Percentiles rank a stretch among this genome's conserved stretches.
Evolutionary conservation across 441 rosid genomes (phyloP).

Genomic region (Arabidopsis lyrata): DNA sequence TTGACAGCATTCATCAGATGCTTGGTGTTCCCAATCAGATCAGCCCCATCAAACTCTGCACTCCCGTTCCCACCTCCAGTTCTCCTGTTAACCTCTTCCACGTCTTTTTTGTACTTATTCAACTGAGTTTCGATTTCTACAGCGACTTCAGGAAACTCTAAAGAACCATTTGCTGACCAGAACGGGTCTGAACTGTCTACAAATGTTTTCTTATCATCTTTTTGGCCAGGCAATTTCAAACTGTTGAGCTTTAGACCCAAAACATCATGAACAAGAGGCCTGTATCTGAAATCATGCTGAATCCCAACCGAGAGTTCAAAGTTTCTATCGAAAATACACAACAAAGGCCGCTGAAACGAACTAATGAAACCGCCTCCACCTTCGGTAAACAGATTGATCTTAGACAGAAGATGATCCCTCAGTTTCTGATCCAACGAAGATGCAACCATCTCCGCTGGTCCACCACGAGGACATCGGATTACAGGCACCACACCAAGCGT

Average conservation of each 20-base stretch:
- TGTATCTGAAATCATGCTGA: constrained; percentile 91
- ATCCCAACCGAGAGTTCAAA: constrained; percentile 84
- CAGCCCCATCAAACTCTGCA: constrained; percentile 68
- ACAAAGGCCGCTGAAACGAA: constrained; percentile 83
- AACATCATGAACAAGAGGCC: constrained; percentile 89
- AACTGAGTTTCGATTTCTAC: constrained; percentile 86
- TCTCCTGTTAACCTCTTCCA: constrained; percentile 83
- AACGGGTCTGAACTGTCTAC: constrained; percentile 81
- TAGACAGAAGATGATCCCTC: constrained; percentile 85
- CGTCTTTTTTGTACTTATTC: constrained; percentile 87
- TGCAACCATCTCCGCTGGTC: constrained; percentile 96
- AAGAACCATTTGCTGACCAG: constrained; percentile 80
- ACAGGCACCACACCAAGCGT: constrained; percentile 85
- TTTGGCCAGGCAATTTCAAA: constrained; percentile 79
- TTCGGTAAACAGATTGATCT: constrained; percentile 84
- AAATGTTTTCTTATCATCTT: constrained; percentile 66
- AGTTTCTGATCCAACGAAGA: constrained; percentile 82
- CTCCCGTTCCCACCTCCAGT: constrained; percentile 64
- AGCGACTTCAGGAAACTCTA: constrained; percentile 94
- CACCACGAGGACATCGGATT: constrained; percentile 81
- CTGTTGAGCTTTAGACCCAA: constrained; percentile 81
- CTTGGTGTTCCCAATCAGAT: constrained; percentile 84
- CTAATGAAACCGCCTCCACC: constrained; percentile 68
- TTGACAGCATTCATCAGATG: constrained; percentile 97
- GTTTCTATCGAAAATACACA: constrained; percentile 88